A percentile compares a stretch with the other conserved stretches of the same genome.
These are phyloP conservation scores for Alternaria infectoria DNA, from an alignment of 2,329 filamentous ascomycete species.

Conservation along the genomic window DNA sequence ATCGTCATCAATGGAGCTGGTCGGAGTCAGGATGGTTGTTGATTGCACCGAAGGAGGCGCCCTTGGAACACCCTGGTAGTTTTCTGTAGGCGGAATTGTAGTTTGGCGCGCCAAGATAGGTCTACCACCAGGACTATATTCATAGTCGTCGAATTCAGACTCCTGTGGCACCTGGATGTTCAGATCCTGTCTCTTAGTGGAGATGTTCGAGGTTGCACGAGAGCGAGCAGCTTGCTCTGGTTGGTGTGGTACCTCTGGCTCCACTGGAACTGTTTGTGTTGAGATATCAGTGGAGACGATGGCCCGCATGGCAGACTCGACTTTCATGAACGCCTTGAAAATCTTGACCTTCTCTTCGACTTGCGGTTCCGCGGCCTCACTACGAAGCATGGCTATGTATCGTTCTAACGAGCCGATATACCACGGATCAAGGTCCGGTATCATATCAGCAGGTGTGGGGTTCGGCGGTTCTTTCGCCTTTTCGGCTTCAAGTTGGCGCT, in stretches of 20 bases:
- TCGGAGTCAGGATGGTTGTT: slow-evolving; percentile 42
- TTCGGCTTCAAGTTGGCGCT: slow-evolving; percentile 27
- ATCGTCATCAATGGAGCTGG: slow-evolving; percentile 43
- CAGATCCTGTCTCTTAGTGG: slow-evolving; percentile 20
- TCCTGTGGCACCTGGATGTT: slow-evolving; percentile 24
- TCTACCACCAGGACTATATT: slow-evolving; percentile 62
- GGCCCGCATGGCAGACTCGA: slow-evolving; percentile 46
- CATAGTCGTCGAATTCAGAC: slow-evolving; percentile 23
- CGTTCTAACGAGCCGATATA: slow-evolving; percentile 62
- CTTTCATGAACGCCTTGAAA: slow-evolving; percentile 57
- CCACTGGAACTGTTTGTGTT: slow-evolving; percentile 19
- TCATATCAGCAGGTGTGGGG: slow-evolving; percentile 42
- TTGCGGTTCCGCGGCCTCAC: slow-evolving; percentile 54
- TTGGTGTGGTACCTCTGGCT: slow-evolving; percentile 4
- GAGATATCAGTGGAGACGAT: slow-evolving; percentile 51
- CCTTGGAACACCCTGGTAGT: slow-evolving; percentile 17
- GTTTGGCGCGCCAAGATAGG: slow-evolving; percentile 50
- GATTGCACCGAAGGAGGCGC: slow-evolving; percentile 33
- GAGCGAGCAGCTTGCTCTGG: slow-evolving; percentile 1
- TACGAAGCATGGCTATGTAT: slow-evolving; percentile 61
- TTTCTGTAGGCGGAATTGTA: slow-evolving; percentile 20
- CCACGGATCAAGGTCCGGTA: slow-evolving; percentile 64
- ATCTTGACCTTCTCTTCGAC: slow-evolving; percentile 61
- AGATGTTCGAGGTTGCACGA: slow-evolving; percentile 9
- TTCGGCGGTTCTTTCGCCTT: slow-evolving; percentile 28